These are phyloP conservation scores for Pelargonium fulgidum DNA, from an alignment of 441 rosid species.

Conservation along the genomic window DNA sequence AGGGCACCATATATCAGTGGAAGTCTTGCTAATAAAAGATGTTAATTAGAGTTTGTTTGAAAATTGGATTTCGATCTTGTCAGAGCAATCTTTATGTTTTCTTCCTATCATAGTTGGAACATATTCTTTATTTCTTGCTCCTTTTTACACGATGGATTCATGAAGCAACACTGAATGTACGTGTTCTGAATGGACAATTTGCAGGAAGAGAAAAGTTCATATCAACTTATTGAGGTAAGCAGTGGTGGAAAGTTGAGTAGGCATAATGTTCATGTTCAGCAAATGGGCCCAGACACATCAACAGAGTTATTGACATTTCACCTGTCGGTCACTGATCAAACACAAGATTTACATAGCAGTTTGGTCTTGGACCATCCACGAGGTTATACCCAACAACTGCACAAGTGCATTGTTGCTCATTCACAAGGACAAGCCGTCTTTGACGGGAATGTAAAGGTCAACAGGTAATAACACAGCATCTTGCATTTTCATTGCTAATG, in stretches of 20 bases:
- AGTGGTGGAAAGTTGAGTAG: constrained; percentile 82
- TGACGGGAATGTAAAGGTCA: constrained; percentile 78
- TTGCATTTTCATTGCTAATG: too few relatives aligned
- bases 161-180: neutral
- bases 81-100: neutral
- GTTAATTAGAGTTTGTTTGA: neutral
- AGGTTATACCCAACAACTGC: constrained; percentile 71
- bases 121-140: neutral
- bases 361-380: constrained; percentile 82
- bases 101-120: neutral
- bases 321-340: constrained; percentile 53
- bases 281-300: constrained; percentile 66
- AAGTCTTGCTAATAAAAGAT: neutral
- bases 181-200: constrained; percentile 9
- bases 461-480: constrained; percentile 40
- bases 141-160: constrained; percentile 5
- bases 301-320: constrained; percentile 77
- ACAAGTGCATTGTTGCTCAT: constrained; percentile 88
- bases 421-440: constrained; percentile 82
- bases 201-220: constrained; percentile 65
- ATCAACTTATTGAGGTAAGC: constrained; percentile 83
- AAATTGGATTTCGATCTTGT: neutral
- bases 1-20: neutral
- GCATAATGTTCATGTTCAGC: constrained; percentile 83
- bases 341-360: constrained; percentile 79